Evolutionary conservation across 1,139 yeast species (phyloP).

Genomic region (Lodderomyces jiufengensis): DNA sequence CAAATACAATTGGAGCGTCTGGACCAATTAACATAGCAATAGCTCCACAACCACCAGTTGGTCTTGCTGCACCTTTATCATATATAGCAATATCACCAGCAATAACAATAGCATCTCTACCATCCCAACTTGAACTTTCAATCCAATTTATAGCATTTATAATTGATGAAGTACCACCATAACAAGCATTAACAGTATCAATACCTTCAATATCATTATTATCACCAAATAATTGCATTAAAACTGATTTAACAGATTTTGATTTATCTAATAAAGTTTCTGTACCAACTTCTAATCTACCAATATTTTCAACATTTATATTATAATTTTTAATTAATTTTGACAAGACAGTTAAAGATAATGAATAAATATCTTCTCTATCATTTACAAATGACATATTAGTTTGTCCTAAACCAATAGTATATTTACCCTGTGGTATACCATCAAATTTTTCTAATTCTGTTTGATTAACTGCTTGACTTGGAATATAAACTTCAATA

Average conservation of each 20-base stretch:
- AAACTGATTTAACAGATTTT: slow-evolving; percentile 91
- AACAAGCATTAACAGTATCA: slow-evolving; percentile 96
- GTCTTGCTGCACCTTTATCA: slow-evolving; percentile 97
- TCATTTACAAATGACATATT: slow-evolving; percentile 97
- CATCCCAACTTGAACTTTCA: slow-evolving; percentile 97
- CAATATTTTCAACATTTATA: slow-evolving; percentile 77
- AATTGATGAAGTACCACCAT: slow-evolving; percentile 96
- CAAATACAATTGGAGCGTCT: slow-evolving; percentile 95
- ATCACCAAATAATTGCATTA: slow-evolving; percentile 90
- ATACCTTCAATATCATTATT: slow-evolving; percentile 94
- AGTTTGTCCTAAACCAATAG: slow-evolving; percentile 98
- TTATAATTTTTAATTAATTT: slow-evolving; percentile 74
- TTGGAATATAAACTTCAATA: slow-evolving; percentile 86
- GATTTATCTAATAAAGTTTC: slow-evolving; percentile 97
- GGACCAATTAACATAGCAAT: slow-evolving; percentile 96
- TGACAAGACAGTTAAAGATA: slow-evolving; percentile 79
- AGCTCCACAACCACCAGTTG: slow-evolving; percentile 99
- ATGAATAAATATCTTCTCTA: slow-evolving; percentile 94
- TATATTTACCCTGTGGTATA: slow-evolving; percentile 91
- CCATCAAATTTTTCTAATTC: slow-evolving; percentile 84
- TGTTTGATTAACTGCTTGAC: slow-evolving; percentile 77
- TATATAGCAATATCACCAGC: slow-evolving; percentile 98
- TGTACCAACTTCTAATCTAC: slow-evolving; percentile 98
- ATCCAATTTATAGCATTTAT: slow-evolving; percentile 95
- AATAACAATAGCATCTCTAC: slow-evolving; percentile 95